A percentile compares a stretch with the other conserved stretches of the same genome.
Evolutionary conservation across 2,329 filamentous ascomycete species (phyloP).

Genomic region (Pseudocercospora crystallina): DNA sequence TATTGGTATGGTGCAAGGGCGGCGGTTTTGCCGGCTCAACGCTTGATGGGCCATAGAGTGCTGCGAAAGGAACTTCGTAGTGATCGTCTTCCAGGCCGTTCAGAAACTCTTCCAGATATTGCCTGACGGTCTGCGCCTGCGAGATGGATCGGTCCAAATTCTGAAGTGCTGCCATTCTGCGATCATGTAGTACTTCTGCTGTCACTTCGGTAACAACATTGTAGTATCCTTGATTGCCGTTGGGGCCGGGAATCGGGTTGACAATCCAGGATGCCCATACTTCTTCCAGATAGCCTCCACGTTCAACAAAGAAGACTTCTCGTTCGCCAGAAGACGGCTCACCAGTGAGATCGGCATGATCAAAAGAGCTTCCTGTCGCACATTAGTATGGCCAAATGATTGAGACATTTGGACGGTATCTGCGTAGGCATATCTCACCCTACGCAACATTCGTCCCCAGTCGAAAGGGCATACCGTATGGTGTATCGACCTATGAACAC

Average conservation of each 20-base stretch:
- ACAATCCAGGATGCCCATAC: slow-evolving; percentile 13
- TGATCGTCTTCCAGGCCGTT: slow-evolving; percentile 10
- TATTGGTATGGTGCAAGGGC: neutral
- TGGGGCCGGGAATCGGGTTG: slow-evolving; percentile 8
- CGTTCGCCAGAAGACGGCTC: slow-evolving; percentile 12
- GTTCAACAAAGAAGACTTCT: slow-evolving; percentile 15
- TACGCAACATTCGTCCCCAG: too few species aligned
- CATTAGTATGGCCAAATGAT: too few species aligned
- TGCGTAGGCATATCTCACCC: too few species aligned
- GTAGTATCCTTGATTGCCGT: slow-evolving; percentile 13
- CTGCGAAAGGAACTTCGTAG: slow-evolving; percentile 18
- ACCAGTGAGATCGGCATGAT: slow-evolving; percentile 12
- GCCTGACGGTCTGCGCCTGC: neutral
- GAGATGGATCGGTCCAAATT: slow-evolving; percentile 8
- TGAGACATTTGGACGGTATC: neutral
- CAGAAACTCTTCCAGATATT: slow-evolving; percentile 11
- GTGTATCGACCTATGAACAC: too few species aligned
- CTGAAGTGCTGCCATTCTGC: slow-evolving; percentile 17
- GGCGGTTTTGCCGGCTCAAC: neutral
- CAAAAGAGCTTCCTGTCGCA: slow-evolving; percentile 1
- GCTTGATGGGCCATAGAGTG: slow-evolving; percentile 8
- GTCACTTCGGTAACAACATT: slow-evolving; percentile 15
- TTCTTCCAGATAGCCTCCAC: slow-evolving; percentile 17
- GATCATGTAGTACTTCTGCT: slow-evolving; percentile 12
- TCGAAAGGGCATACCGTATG: too few species aligned